Base-by-base conservation (phyloP, 108 stramenopile genomes). In the Skeletonema marinoi region DNA sequence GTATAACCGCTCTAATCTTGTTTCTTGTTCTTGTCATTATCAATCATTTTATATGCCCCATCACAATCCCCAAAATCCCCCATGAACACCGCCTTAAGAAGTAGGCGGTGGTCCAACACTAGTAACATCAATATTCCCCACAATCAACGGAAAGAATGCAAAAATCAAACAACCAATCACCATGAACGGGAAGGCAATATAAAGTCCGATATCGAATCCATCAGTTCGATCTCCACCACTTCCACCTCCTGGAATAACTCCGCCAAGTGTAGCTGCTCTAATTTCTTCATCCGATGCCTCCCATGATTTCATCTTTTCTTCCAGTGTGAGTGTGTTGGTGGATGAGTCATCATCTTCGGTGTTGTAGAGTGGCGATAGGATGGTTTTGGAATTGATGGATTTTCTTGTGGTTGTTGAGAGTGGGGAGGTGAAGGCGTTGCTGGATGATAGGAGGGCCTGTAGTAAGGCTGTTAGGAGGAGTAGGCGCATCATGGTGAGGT, bases 251-350 rank as follows among this genome's bases (percentile, higher is more conserved):
- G 90, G 86, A 48, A 87, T 69, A 4, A 90, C 59, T 16, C 88
- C 90, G 25, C 91, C 93, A 48, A 92, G 78, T 7, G 89, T 76
- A 6, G 93, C 90, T 4, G 88, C 90, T 59, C 79, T 83, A 10
- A 88, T 73, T 78, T 95, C 93, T 70, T 90, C 91, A 51, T 92
- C 91, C 16, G 90, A 74, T 38, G 93, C 91, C 73, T 95, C 89
- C 90, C 91, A 92, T 39, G 63, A 75, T 65, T 85, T 87, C 91
- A 95, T 92, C 65, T 92, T 95, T 58, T 88, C 88, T 79, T 90
- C 89, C 36, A 94, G 61, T 31, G 65, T 72, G 32, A n/a, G 19
- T 5, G 21, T 63, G 54, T 7, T 46, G 16, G 6, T 31, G 16
- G 77, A 66, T 19, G 50, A 38, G 19, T 62, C 39, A 7, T 71